Base-by-base conservation (phyloP, 495 filamentous ascomycete genomes). In the Penicillium silybi region DNA sequence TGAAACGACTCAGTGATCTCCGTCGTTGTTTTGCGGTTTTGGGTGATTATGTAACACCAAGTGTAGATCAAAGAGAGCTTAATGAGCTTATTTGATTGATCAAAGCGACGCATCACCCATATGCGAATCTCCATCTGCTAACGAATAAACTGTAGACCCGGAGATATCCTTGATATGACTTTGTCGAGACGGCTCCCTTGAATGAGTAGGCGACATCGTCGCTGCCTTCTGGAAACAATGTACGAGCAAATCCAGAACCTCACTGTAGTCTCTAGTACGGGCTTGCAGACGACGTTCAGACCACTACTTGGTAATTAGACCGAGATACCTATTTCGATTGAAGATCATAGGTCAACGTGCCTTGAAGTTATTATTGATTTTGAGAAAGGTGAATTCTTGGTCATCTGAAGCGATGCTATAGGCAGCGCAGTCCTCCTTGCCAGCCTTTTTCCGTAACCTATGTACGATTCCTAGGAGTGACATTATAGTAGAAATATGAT, bases 1-100 rank as follows among this genome's bases (percentile, higher is more conserved):
- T 32, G 13, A 32, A 32, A 13, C 29, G 8, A 32, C 29, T 32
- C 29, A 8, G 29, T 7, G 9, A 32, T 15, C 25, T 34, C 35
- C 26, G 52, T 48, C 52, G 53, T 54, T 58, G 53, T 57, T 51
- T 53, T 61, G 51, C 49, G 37, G 38, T 52, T 57, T 54, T 46
- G 41, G 44, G 38, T 11, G 50, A 18, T 63, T 63, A 63, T 43
- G 51, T 63, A 61, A 63, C 19, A 26, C 26, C 3, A 29, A 29
- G 7, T 39, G 54, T 18, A 46, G 57, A 63, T 57, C 49, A 27
- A 5, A 9, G 2, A 29, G 26, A 29, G 26, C 26, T 29, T 29
- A 29, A 8, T 4, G 25, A 26, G 25, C 25, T 26, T 26, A 26
- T n/a, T n/a, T n/a, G n/a, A n/a, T n/a, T n/a, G 25, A 26, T 26